Base-by-base conservation (phyloP, 2,329 filamentous ascomycete genomes). In the Chalaropsis ovoidea region DNA sequence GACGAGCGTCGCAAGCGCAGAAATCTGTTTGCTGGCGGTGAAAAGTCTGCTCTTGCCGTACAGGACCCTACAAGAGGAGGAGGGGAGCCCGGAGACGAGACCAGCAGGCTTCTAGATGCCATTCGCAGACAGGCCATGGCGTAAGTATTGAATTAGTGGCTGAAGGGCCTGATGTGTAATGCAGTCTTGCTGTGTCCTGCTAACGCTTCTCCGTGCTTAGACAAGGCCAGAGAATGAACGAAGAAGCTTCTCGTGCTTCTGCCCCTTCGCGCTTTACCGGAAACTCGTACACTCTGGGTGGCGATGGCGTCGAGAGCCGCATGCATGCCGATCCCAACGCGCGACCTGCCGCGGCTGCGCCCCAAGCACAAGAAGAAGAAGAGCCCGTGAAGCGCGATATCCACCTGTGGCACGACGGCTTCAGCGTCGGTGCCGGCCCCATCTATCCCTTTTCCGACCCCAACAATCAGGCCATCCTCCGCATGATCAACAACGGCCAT, bases 401-500 rank as follows among this genome's bases (percentile, higher is more conserved):
- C 64, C 89, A 93, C 71, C 80, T 94, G 56, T 95, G 90, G 90
- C 81, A 82, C 52, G 86, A 95, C 72, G 90, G 90, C 15, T 93
- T 94, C 76, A 93, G 88, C 69, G 85, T 95, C 68, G 89, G 92
- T 67, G 88, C 94, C 71, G 90, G 90, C 35, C 82, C 86, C 60
- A 82, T 94, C 45, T 86, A 83, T 73, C 84, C 88, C 65, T 93
- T 89, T 72, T 87, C 92, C 71, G 89, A 94, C 73, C 88, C 89
- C 0, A 81, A 81, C 39, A 91, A 93, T 73, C 83, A 85, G 39
- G 79, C 81, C 62, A 87, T 88, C 64, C 78, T 94, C 56, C 79
- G 84, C 67, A 86, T 91, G 80, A 94, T 94, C 71, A 84, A 89
- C 68, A 81, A 83, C 22, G 89, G 89, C 8, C 84, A 88, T 19